These are phyloP conservation scores for Arabidopsis arenosa DNA, from an alignment of 345 rosid genomes.

Conservation along the genomic window DNA sequence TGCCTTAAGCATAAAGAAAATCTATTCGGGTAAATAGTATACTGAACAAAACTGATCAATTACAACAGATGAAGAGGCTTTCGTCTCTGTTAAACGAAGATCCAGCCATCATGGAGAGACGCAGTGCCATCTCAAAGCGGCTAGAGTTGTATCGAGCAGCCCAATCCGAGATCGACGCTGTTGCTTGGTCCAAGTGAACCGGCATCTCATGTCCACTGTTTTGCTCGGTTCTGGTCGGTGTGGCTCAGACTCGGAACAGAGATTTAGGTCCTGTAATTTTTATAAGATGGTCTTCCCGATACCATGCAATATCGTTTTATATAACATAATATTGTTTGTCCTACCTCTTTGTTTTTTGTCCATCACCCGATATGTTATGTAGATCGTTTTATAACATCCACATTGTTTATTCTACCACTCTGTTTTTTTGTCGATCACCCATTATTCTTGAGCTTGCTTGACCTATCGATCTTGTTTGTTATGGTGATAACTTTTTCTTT, in stretches of 20 bases:
- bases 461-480: slow-evolving; percentile 4
- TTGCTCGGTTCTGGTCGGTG: slow-evolving; percentile 23
- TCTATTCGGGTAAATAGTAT: background rate
- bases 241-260: slow-evolving; percentile 15
- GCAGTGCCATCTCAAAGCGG: slow-evolving; percentile 80
- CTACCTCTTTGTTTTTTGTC: slow-evolving; percentile 19
- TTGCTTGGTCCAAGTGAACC: slow-evolving; percentile 89
- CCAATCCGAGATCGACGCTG: slow-evolving; percentile 87
- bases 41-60: background rate
- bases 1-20: slow-evolving; percentile 16
- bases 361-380: slow-evolving; percentile 26
- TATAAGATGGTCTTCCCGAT: slow-evolving; percentile 4
- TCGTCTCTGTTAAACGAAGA: slow-evolving; percentile 91
- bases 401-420: slow-evolving; percentile 20
- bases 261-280: slow-evolving; percentile 18
- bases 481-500: background rate
- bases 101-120: slow-evolving; percentile 97
- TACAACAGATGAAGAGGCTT: slow-evolving; percentile 75
- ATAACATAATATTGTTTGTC: slow-evolving; percentile 13
- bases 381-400: slow-evolving; percentile 11
- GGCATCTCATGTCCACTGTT: background rate
- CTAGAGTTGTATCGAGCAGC: slow-evolving; percentile 93
- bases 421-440: background rate
- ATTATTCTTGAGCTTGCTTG: background rate
- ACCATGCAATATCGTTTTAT: slow-evolving; percentile 23